phyloP scores from a whole-genome alignment of 495 filamentous ascomycete genomes.

The Echria macrotheca region DNA sequence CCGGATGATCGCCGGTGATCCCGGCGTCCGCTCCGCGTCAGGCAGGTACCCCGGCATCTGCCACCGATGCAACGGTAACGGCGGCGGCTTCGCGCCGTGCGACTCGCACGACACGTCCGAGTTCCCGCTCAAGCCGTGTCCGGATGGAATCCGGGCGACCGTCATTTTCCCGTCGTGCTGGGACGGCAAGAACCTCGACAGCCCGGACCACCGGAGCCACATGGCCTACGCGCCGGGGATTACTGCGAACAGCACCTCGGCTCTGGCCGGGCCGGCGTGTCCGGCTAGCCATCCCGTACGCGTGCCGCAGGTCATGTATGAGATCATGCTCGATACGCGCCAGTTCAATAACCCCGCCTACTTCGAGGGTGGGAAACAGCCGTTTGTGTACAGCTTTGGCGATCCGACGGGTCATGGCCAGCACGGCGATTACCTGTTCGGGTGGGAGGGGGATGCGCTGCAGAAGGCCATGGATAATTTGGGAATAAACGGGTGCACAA shows the following conservation, averaged over 20 bases:
- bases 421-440: constrained; percentile 41
- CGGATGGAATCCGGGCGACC: constrained; percentile 35
- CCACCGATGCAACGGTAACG: background rate
- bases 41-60: constrained; percentile 24
- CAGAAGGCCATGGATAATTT: constrained; percentile 34
- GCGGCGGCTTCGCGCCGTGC: background rate
- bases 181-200: background rate
- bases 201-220: background rate
- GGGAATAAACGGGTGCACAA: background rate
- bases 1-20: constrained; percentile 66
- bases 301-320: background rate
- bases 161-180: constrained; percentile 38
- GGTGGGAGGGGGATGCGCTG: constrained; percentile 33
- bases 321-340: background rate
- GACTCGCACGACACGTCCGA: constrained; percentile 15
- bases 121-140: constrained; percentile 38
- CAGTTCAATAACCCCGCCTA: background rate
- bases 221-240: background rate
- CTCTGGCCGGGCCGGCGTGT: background rate
- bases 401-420: constrained; percentile 27
- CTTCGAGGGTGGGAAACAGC: background rate
- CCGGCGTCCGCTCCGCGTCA: constrained; percentile 25
- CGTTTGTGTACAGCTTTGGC: constrained; percentile 1
- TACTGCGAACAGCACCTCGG: background rate
- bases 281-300: background rate